Percentiles rank a stretch among this genome's conserved stretches.
These are phyloP conservation scores for Aspergillus quadricinctus DNA, from an alignment of 2,329 filamentous ascomycete genomes.

Conservation along the genomic window DNA sequence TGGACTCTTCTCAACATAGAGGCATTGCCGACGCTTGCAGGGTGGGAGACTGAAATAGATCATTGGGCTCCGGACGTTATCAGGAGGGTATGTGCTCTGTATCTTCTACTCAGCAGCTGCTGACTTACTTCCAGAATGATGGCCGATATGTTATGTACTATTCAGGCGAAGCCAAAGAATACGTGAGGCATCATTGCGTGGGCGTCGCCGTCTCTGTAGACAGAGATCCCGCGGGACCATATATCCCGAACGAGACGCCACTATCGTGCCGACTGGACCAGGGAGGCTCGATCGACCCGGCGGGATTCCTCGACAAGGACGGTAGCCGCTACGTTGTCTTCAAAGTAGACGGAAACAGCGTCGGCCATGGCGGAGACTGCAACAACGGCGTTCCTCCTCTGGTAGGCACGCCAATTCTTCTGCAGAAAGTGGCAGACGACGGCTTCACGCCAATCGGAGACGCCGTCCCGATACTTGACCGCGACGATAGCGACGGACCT, in stretches of 20 bases:
- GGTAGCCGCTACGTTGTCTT: constrained; percentile 58
- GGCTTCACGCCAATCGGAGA: constrained; percentile 52
- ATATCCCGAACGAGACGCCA: constrained; percentile 44
- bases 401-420: constrained; percentile 37
- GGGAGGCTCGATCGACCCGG: constrained; percentile 61
- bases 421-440: constrained; percentile 39
- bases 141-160: constrained; percentile 61
- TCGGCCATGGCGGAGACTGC: constrained; percentile 46
- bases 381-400: constrained; percentile 40
- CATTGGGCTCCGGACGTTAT: constrained; percentile 62
- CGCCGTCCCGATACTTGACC: constrained; percentile 55
- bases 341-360: constrained; percentile 62
- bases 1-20: constrained; percentile 51
- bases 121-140: constrained; percentile 20
- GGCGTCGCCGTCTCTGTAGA: constrained; percentile 50
- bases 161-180: constrained; percentile 44
- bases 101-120: neutral
- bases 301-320: constrained; percentile 54
- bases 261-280: constrained; percentile 50
- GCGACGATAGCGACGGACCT: constrained; percentile 60
- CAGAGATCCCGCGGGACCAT: constrained; percentile 48
- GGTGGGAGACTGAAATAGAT: constrained; percentile 52
- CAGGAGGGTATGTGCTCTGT: constrained; percentile 33
- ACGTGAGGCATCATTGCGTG: constrained; percentile 51
- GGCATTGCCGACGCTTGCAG: constrained; percentile 49